Conservation (phyloP, 2,329 filamentous ascomycete genomes). For the Aureobasidium vineae region DNA sequence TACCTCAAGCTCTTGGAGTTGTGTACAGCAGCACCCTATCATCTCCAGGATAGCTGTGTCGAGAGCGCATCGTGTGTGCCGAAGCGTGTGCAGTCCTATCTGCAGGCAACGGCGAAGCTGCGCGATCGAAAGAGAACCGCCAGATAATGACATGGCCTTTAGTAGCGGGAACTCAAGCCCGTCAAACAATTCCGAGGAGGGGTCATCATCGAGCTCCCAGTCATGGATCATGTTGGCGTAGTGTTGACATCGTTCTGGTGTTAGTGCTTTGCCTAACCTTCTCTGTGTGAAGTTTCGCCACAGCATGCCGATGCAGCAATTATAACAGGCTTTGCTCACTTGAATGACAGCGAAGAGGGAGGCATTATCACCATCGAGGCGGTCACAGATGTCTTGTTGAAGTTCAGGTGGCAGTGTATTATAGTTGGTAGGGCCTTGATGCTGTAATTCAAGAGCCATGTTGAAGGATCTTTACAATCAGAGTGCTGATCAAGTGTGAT, state of each 20-base stretch:
- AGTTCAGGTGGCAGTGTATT: neutral
- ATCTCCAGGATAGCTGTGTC: neutral
- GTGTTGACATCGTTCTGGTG: neutral
- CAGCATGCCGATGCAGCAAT: neutral
- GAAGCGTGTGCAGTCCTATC: neutral
- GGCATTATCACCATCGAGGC: neutral
- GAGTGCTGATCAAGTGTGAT: neutral
- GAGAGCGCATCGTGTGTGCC: neutral
- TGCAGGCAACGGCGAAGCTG: neutral
- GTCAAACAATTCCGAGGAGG: neutral
- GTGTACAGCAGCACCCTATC: neutral
- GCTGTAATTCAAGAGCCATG: neutral
- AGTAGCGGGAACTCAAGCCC: neutral
- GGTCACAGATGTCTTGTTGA: neutral
- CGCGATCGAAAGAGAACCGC: neutral
- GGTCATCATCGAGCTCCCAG: neutral
- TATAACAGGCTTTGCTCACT: neutral
- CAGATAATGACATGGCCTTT: neutral
- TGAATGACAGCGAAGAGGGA: neutral
- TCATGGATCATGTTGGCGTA: neutral
- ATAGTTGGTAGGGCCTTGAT: neutral
- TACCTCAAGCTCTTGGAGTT: neutral
- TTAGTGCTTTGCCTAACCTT: neutral
- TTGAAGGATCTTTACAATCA: neutral
- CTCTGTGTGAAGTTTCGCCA: neutral